Evolutionary conservation across 2,329 filamentous ascomycete species (phyloP).

Genomic region (Ophiocordyceps robertsii): DNA sequence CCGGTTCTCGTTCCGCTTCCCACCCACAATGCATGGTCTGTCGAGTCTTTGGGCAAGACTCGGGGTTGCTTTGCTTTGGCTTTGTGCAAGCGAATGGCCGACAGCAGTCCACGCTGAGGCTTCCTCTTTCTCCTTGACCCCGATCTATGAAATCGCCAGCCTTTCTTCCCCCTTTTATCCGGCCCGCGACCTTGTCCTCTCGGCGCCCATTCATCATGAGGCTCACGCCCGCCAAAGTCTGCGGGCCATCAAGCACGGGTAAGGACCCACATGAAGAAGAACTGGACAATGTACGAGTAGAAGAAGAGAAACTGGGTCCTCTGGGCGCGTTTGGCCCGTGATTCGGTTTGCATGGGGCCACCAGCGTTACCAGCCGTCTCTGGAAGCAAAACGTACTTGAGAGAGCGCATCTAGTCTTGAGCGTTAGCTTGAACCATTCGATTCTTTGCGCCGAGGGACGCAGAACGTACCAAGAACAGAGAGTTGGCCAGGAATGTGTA

Average conservation of each 20-base stretch:
- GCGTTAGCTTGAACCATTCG: slow-evolving; percentile 5
- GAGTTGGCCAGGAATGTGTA: slow-evolving; percentile 94
- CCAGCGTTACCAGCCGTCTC: slow-evolving; percentile 57
- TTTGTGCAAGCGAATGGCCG: too few species aligned
- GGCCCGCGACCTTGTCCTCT: too few species aligned
- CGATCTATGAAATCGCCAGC: too few species aligned
- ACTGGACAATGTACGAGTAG: slow-evolving; percentile 88
- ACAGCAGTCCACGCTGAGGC: too few species aligned
- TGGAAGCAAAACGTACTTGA: slow-evolving; percentile 91
- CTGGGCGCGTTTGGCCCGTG: slow-evolving; percentile 72
- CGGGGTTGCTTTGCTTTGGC: too few species aligned
- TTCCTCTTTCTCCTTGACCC: too few species aligned
- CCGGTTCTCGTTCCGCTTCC: too few species aligned
- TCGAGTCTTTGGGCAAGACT: too few species aligned
- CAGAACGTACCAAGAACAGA: slow-evolving; percentile 69
- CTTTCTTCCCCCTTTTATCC: too few species aligned
- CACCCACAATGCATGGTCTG: too few species aligned
- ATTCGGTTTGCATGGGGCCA: slow-evolving; percentile 55
- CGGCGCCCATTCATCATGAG: too few species aligned
- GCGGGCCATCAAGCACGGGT: slow-evolving; percentile 24
- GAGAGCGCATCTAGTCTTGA: slow-evolving; percentile 60
- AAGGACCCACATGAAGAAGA: slow-evolving; percentile 82
- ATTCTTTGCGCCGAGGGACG: neutral
- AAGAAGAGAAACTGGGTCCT: slow-evolving; percentile 86
- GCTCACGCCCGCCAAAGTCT: too few species aligned